Percentiles rank a stretch among this genome's conserved stretches.
Conservation (phyloP, 1,284 basidiomycete species). For the Stygiomarasmius scandens region DNA sequence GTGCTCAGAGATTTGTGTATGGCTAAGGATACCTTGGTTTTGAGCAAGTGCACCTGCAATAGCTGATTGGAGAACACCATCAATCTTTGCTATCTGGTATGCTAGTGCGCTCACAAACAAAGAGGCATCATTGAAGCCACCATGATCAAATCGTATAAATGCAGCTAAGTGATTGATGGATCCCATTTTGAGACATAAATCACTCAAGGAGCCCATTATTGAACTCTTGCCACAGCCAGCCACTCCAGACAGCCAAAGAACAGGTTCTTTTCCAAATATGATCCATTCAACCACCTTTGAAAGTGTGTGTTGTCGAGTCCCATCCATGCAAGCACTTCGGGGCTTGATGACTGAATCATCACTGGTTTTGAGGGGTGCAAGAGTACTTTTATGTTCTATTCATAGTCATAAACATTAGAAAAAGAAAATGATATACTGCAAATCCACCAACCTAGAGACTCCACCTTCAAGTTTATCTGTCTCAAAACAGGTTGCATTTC, state of each 20-base stretch:
- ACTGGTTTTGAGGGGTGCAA: no score
- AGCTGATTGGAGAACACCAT: neutral
- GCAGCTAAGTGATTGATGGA: constrained; percentile 3
- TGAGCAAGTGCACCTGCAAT: neutral
- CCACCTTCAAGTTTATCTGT: no score
- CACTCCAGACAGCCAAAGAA: constrained; percentile 7
- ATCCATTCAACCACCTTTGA: constrained; percentile 6
- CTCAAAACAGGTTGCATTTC: no score
- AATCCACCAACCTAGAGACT: no score
- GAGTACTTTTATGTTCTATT: no score
- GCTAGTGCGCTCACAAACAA: no score
- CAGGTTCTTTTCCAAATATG: neutral
- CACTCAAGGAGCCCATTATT: constrained; percentile 4
- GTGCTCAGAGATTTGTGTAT: neutral
- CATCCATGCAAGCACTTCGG: neutral
- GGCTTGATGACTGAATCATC: no score
- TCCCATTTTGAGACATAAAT: constrained; percentile 1
- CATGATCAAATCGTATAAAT: constrained; percentile 12
- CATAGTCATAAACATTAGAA: no score
- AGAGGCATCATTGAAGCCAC: neutral
- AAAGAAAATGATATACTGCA: no score
- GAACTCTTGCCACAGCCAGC: constrained; percentile 12
- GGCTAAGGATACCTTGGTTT: neutral
- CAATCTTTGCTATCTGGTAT: constrained; percentile 6
- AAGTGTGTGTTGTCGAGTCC: neutral